phyloP scores from a whole-genome alignment of 2,329 filamentous ascomycete species.

The Magnaporthiopsis rhizophila region DNA sequence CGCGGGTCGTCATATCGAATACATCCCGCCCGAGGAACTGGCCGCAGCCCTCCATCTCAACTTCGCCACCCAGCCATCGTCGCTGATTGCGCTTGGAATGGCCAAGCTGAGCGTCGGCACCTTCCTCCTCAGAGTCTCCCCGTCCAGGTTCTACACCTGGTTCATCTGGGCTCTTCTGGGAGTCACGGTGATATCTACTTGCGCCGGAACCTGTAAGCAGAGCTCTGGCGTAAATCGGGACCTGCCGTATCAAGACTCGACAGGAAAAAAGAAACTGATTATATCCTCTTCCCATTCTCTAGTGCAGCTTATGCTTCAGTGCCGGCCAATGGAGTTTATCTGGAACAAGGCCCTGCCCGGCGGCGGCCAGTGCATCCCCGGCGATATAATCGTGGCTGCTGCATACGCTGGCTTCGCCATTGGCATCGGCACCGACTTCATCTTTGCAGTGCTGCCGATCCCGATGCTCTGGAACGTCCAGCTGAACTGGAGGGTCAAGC shows the following conservation, averaged over 20 bases:
- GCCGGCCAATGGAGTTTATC: slow-evolving; percentile 15
- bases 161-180: slow-evolving; percentile 18
- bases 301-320: slow-evolving; percentile 21
- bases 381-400: slow-evolving; percentile 17
- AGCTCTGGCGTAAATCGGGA: neutral
- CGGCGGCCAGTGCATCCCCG: slow-evolving; percentile 17
- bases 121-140: slow-evolving; percentile 20
- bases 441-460: slow-evolving; percentile 20
- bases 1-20: slow-evolving; percentile 19
- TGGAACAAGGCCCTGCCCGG: slow-evolving; percentile 15
- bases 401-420: slow-evolving; percentile 20
- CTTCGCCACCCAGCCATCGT: slow-evolving; percentile 23
- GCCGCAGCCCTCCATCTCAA: slow-evolving; percentile 20
- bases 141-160: slow-evolving; percentile 12
- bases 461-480: slow-evolving; percentile 22
- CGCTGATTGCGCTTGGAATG: slow-evolving; percentile 18
- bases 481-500: slow-evolving; percentile 20
- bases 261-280: neutral
- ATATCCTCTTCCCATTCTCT: neutral
- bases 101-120: slow-evolving; percentile 23
- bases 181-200: slow-evolving; percentile 19
- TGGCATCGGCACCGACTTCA: slow-evolving; percentile 19
- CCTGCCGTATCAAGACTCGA: no score
- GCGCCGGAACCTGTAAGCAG: slow-evolving; percentile 16
- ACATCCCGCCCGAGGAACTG: slow-evolving; percentile 18